Percentiles rank a stretch among this genome's conserved stretches.
phyloP scores from a whole-genome alignment of 768 basidiomycete genomes.

The Candolleomyces eurysporus region DNA sequence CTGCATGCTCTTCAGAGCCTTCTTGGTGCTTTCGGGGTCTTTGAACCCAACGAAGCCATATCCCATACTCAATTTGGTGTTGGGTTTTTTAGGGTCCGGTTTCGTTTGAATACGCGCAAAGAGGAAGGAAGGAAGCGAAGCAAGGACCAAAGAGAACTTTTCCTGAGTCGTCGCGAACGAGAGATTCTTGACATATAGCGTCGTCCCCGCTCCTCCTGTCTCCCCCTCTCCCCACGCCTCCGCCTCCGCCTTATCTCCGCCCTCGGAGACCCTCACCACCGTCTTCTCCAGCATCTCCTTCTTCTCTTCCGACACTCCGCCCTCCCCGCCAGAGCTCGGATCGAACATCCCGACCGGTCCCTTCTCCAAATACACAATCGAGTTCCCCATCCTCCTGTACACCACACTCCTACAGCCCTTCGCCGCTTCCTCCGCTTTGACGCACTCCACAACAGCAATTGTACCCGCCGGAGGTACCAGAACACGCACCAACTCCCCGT shows the following conservation, averaged over 20 bases:
- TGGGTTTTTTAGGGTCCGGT: slow-evolving; percentile 74
- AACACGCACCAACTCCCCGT: slow-evolving; percentile 69
- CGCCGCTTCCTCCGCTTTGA: slow-evolving; percentile 63
- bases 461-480: slow-evolving; percentile 91
- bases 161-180: slow-evolving; percentile 86
- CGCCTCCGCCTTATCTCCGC: slow-evolving; percentile 15
- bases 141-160: slow-evolving; percentile 65
- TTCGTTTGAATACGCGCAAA: slow-evolving; percentile 93
- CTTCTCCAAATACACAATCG: slow-evolving; percentile 89
- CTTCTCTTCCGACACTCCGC: background rate
- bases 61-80: slow-evolving; percentile 78
- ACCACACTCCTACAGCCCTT: slow-evolving; percentile 80
- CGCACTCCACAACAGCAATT: slow-evolving; percentile 88
- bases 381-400: slow-evolving; percentile 86
- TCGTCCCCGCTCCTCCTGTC: slow-evolving; percentile 58
- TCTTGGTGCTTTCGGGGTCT: slow-evolving; percentile 66
- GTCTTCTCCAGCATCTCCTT: background rate
- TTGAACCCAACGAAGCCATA: slow-evolving; percentile 96
- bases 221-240: slow-evolving; percentile 45
- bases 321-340: slow-evolving; percentile 23
- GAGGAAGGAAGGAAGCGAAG: slow-evolving; percentile 71
- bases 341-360: slow-evolving; percentile 84
- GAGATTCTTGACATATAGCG: slow-evolving; percentile 93
- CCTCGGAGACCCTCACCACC: background rate
- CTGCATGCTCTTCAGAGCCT: slow-evolving; percentile 73